Evolutionary conservation across 2,329 filamentous ascomycete genomes (phyloP).

Genomic region (Pyricularia sp.): DNA sequence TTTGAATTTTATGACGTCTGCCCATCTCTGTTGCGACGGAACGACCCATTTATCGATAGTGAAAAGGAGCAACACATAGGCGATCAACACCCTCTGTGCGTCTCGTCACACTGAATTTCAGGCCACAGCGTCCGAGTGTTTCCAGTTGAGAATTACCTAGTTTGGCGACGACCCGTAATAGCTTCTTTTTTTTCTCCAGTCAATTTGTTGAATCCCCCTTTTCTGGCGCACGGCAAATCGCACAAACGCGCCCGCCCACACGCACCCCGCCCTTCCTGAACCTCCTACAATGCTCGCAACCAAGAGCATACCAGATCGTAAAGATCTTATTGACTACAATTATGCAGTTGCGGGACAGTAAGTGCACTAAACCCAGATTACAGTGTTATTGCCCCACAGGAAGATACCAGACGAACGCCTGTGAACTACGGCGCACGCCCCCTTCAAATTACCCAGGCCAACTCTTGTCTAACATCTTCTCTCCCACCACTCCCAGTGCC

Average conservation of each 20-base stretch:
- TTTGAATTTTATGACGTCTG: not conserved
- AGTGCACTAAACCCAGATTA: conserved; percentile 28
- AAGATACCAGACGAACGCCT: not conserved
- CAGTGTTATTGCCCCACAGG: not conserved
- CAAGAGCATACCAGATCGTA: conserved; percentile 40
- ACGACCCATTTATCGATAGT: not conserved
- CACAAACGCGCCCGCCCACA: not conserved
- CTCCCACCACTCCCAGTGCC: conserved; percentile 47
- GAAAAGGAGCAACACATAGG: not conserved
- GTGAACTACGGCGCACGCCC: not conserved
- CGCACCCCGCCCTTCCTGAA: not conserved
- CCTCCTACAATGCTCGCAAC: not conserved
- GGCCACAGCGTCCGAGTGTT: not conserved
- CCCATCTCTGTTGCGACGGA: not conserved
- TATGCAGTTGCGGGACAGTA: conserved; percentile 80
- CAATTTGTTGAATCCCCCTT: not conserved
- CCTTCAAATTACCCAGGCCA: not conserved
- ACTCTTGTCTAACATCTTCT: conserved; percentile 8
- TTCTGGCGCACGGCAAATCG: not conserved
- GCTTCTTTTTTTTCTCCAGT: not conserved
- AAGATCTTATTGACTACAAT: conserved; percentile 59
- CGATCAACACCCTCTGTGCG: not conserved
- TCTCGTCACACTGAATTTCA: not conserved
- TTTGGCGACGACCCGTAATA: not conserved
- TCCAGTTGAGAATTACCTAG: not conserved